phyloP scores from a whole-genome alignment of 495 filamentous ascomycete genomes.

The Neurospora intermedia region DNA sequence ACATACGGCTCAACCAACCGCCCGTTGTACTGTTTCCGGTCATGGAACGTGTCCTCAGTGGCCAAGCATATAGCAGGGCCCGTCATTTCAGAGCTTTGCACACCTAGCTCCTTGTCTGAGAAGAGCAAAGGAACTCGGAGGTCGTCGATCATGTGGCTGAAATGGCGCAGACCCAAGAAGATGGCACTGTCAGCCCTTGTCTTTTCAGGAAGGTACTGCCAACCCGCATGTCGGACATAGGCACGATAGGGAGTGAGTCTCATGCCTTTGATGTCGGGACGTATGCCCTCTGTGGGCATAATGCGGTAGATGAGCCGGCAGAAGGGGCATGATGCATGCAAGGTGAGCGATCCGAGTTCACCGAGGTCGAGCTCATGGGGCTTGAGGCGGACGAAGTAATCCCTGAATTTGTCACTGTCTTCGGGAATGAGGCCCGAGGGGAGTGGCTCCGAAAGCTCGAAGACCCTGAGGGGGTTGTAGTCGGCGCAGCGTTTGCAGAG shows the following conservation, averaged over 20 bases:
- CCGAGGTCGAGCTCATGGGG: neutral
- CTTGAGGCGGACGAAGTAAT: neutral
- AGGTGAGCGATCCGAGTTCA: slow-evolving; percentile 3
- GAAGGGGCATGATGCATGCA: slow-evolving; percentile 6
- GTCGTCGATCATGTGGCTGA: neutral
- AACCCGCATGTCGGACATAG: slow-evolving; percentile 3
- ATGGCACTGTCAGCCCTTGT: neutral
- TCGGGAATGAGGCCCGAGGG: neutral
- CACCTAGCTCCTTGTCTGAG: neutral
- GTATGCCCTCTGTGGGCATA: slow-evolving; percentile 1
- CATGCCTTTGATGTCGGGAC: neutral
- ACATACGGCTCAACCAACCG: neutral
- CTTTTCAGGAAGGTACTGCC: slow-evolving; percentile 1
- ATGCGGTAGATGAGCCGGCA: slow-evolving; percentile 13
- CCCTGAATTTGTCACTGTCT: neutral
- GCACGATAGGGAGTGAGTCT: slow-evolving; percentile 1
- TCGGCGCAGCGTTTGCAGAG: slow-evolving; percentile 8
- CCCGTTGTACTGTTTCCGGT: neutral
- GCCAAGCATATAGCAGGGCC: slow-evolving; percentile 4
- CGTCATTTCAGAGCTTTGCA: neutral
- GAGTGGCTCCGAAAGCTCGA: neutral
- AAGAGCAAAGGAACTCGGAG: neutral
- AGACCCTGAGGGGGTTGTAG: slow-evolving; percentile 2
- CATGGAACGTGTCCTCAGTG: neutral
- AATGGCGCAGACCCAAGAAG: neutral